Evolutionary conservation across 2,329 filamentous ascomycete species (phyloP).

Genomic region (Aspergillus latus): DNA sequence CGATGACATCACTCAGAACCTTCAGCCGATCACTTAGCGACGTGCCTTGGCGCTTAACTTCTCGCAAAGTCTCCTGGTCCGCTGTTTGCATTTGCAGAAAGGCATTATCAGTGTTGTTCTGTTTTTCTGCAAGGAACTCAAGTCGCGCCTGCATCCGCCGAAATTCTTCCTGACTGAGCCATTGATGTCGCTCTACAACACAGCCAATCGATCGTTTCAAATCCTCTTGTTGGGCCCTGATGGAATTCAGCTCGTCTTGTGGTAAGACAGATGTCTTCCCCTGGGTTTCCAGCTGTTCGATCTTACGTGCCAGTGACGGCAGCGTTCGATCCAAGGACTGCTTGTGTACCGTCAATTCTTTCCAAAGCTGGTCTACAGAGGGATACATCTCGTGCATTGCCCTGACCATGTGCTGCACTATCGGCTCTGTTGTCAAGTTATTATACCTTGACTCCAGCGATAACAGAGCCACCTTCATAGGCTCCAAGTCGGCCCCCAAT

Average conservation of each 20-base stretch:
- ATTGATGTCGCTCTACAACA: slow-evolving; percentile 7
- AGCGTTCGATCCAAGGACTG: slow-evolving; percentile 16
- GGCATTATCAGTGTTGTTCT: slow-evolving; percentile 4
- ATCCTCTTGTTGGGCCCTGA: slow-evolving; percentile 3
- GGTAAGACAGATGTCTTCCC: neutral
- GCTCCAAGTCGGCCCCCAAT: neutral
- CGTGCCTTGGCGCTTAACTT: neutral
- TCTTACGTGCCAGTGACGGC: neutral
- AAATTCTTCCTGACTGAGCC: slow-evolving; percentile 14
- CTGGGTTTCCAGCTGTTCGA: slow-evolving; percentile 13
- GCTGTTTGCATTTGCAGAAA: slow-evolving; percentile 2
- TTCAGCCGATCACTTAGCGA: neutral
- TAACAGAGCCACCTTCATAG: slow-evolving; percentile 27
- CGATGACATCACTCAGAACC: slow-evolving; percentile 8
- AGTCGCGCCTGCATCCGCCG: slow-evolving; percentile 7
- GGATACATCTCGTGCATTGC: slow-evolving; percentile 40
- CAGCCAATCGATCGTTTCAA: slow-evolving; percentile 8
- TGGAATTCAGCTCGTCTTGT: slow-evolving; percentile 8
- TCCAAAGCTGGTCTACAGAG: slow-evolving; percentile 24
- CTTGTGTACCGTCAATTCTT: slow-evolving; percentile 23
- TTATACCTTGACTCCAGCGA: slow-evolving; percentile 52
- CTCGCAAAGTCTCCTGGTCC: neutral
- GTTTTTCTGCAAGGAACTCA: slow-evolving; percentile 7
- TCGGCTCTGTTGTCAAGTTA: slow-evolving; percentile 45
- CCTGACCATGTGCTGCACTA: slow-evolving; percentile 37